Evolutionary conservation across 148 eudicot species (phyloP).

Genomic region (Silene conica): DNA sequence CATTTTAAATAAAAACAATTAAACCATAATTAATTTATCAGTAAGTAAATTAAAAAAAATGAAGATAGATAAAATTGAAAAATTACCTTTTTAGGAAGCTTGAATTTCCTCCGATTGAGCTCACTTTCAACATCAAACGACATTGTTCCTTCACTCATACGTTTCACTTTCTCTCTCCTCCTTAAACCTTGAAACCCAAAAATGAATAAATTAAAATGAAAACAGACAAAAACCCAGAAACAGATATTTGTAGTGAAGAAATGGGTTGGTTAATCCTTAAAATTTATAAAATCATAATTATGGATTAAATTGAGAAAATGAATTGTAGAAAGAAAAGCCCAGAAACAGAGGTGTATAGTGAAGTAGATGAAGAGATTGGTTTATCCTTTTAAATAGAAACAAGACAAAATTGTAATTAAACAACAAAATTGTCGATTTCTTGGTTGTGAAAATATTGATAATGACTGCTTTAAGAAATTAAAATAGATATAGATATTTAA

Average conservation of each 20-base stretch:
- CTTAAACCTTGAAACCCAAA: constrained; percentile 25
- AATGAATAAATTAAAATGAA: constrained; percentile 2
- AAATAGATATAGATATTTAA: background rate
- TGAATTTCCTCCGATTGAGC: constrained; percentile 31
- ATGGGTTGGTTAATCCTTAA: constrained; percentile 13
- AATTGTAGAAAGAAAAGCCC: no score
- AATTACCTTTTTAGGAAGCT: constrained; percentile 44
- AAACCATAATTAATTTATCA: background rate
- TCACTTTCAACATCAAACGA: constrained; percentile 27
- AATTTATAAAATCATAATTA: background rate
- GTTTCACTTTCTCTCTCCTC: constrained; percentile 35
- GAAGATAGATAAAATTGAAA: background rate
- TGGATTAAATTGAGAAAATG: background rate
- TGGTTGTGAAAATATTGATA: background rate
- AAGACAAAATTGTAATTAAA: background rate
- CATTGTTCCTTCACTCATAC: constrained; percentile 38
- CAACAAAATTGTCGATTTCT: constrained; percentile 6
- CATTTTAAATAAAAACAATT: background rate
- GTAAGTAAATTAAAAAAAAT: background rate
- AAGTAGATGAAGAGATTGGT: constrained; percentile 15
- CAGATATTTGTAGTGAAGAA: constrained; percentile 1
- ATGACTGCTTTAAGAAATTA: background rate
- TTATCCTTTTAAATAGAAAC: constrained; percentile 7
- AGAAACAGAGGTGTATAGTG: constrained; percentile 15
- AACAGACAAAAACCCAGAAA: constrained; percentile 19